Base-by-base conservation (phyloP, 2,329 filamentous ascomycete species). In the Akanthomyces dipterigenus region DNA sequence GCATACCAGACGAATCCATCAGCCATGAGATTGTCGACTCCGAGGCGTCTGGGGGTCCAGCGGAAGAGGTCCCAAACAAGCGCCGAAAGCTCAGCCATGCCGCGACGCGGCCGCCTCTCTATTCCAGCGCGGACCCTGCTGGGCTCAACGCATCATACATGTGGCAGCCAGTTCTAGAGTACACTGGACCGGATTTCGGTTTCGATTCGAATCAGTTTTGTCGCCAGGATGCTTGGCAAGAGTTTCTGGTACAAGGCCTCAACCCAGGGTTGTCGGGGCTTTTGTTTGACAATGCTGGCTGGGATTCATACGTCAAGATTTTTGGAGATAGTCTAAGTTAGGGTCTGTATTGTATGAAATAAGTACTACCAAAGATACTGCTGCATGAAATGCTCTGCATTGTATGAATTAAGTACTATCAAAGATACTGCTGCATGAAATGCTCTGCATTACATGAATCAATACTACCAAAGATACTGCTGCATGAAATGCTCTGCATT, bases 111-210 rank as follows among this genome's bases (percentile, higher is more conserved):
- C n/a, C 55, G 22, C 55, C 55, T 12, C n/a, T n/a, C 0, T 22
- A 20, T 24, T 22, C 55, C 3, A 38, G 18, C 20, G 6, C 43
- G 28, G 55, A 36, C 2, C 20, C 28, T n/a, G 31, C 20, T 5
- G 28, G 5, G 2, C n/a, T n/a, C 14, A 11, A 26, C 8, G 12
- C 55, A 12, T 48, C 43, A 5, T 48, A 57, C 26, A 61, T 55
- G 14, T 60, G 57, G 56, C 57, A 63, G 22, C 56, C 55, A 14
- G 57, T 60, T 12, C 22, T 60, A 6, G 45, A 63, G 22, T 63
- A 63, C 34, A 63, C 50, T 8, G 62, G 62, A 2, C 62, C 62
- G 11, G 62, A 63, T 22, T 61, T 63, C 40, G 62, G 62, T 1
- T 63, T 63, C 20, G 62, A 63, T 34, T 24, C 62, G 24, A 42